Evolutionary conservation across 2,329 filamentous ascomycete genomes (phyloP).

Genomic region (Cadophora gregata): DNA sequence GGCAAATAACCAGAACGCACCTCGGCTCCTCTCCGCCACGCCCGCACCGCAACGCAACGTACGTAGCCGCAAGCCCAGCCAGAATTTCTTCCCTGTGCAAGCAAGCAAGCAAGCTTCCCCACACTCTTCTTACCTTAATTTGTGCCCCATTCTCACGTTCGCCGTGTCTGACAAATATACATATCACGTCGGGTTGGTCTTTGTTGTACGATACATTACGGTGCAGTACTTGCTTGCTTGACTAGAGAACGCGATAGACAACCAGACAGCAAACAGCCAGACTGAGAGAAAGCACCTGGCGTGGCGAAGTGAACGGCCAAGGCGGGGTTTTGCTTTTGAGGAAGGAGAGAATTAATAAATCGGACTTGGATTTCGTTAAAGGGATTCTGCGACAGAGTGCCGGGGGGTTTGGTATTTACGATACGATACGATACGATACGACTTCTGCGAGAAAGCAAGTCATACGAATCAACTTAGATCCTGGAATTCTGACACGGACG

Average conservation of each 20-base stretch:
- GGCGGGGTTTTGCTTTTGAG: not conserved
- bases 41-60: too few relatives aligned
- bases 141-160: constrained; percentile 3
- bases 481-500: not conserved
- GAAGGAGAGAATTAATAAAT: constrained; percentile 3
- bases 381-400: not conserved
- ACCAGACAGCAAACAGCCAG: too few relatives aligned
- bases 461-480: not conserved
- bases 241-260: too few relatives aligned
- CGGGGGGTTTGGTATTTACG: not conserved
- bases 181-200: not conserved
- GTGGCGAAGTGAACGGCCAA: not conserved
- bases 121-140: constrained; percentile 14
- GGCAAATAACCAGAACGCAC: not conserved
- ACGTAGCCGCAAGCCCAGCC: not conserved
- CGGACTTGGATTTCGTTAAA: not conserved
- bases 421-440: not conserved
- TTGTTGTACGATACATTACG: not conserved
- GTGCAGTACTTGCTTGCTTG: not conserved
- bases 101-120: constrained; percentile 14
- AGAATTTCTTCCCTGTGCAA: not conserved
- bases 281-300: not conserved
- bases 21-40: constrained; percentile 13
- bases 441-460: not conserved
- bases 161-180: not conserved